Percentiles rank a stretch among this genome's conserved stretches.
phyloP scores from a whole-genome alignment of 1,284 basidiomycete species.

The Cryptococcus jaspeensis region DNA sequence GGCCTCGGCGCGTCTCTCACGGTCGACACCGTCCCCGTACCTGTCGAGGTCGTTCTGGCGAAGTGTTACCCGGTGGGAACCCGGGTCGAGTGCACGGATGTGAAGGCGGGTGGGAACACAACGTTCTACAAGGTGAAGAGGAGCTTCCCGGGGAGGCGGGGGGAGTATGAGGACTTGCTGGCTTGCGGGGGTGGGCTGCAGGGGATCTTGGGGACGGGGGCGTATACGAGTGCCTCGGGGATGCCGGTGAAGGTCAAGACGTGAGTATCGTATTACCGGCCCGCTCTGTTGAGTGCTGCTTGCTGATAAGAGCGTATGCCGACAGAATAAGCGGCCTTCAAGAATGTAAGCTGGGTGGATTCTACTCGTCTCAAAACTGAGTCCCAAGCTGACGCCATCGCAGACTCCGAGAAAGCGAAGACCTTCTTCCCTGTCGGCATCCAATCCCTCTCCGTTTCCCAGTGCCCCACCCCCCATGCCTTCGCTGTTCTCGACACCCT shows the following conservation, averaged over 20 bases:
- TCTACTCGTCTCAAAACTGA: background rate
- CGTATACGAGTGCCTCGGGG: constrained; percentile 71
- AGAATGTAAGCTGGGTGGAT: constrained; percentile 60
- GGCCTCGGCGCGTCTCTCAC: constrained; percentile 71
- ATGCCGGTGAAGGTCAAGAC: constrained; percentile 73
- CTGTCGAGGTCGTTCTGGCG: constrained; percentile 75
- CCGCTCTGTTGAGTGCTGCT: background rate
- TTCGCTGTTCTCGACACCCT: constrained; percentile 71
- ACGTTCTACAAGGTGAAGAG: constrained; percentile 76
- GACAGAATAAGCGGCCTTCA: constrained; percentile 68
- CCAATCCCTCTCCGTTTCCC: constrained; percentile 59
- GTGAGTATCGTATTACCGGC: constrained; percentile 21
- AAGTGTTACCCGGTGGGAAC: constrained; percentile 58
- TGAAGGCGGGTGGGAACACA: constrained; percentile 60
- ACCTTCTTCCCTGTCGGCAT: constrained; percentile 68
- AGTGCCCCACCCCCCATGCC: constrained; percentile 70
- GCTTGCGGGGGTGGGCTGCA: constrained; percentile 77
- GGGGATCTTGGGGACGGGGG: constrained; percentile 80
- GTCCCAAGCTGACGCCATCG: constrained; percentile 5
- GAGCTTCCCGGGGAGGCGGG: constrained; percentile 23
- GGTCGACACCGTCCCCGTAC: constrained; percentile 72
- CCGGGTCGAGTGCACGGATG: constrained; percentile 62
- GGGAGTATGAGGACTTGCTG: constrained; percentile 65
- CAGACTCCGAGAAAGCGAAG: constrained; percentile 67
- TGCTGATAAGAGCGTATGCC: background rate